Percentiles rank a stretch among this genome's conserved stretches.
These are phyloP conservation scores for Drechslerella coelobrocha DNA, from an alignment of 2,329 filamentous ascomycete species.

Conservation along the genomic window DNA sequence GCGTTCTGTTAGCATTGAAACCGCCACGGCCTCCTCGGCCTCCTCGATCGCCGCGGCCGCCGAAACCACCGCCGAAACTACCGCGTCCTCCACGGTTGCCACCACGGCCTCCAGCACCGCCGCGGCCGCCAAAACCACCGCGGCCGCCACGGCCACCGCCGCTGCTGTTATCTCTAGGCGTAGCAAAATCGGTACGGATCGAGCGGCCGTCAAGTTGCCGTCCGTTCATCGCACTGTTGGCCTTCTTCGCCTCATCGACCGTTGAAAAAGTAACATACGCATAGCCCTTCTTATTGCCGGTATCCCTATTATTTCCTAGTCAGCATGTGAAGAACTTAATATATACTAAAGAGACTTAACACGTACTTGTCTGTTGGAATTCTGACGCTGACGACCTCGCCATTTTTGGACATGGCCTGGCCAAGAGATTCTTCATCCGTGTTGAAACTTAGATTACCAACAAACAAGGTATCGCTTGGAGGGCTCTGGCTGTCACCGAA, in stretches of 20 bases:
- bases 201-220: conserved; percentile 73
- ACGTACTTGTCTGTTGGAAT: conserved; percentile 82
- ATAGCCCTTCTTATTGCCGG: conserved; percentile 86
- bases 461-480: conserved; percentile 84
- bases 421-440: conserved; percentile 77
- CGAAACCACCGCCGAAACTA: conserved; percentile 53
- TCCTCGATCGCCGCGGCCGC: conserved; percentile 54
- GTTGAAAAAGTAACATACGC: conserved; percentile 86
- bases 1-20: conserved; percentile 51
- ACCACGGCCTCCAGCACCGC: conserved; percentile 59
- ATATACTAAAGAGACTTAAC: neutral
- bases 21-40: conserved; percentile 64
- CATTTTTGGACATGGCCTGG: conserved; percentile 75
- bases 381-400: conserved; percentile 77
- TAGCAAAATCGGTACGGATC: conserved; percentile 82
- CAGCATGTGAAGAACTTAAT: conserved; percentile 53
- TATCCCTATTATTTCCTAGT: conserved; percentile 66
- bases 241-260: conserved; percentile 80
- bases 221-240: conserved; percentile 74
- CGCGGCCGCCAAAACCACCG: conserved; percentile 57
- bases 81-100: conserved; percentile 61
- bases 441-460: conserved; percentile 88
- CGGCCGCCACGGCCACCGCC: conserved; percentile 61
- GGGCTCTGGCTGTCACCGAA: conserved; percentile 82
- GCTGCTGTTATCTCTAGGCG: conserved; percentile 69